These are phyloP conservation scores for Erythrobasidium yunnanense DNA, from an alignment of 768 basidiomycete genomes.

Conservation along the genomic window DNA sequence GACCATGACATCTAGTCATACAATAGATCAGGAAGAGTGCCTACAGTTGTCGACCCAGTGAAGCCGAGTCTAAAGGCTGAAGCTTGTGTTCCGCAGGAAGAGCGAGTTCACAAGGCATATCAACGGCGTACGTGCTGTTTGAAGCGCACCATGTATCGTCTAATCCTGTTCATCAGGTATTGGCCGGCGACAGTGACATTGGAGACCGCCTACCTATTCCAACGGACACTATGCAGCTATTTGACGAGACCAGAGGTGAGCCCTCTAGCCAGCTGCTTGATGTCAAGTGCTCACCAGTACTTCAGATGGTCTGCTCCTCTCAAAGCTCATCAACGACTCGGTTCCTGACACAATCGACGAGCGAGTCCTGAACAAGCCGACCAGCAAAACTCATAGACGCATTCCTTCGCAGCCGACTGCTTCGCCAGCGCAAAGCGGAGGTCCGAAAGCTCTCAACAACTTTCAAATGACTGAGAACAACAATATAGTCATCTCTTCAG, in stretches of 20 bases:
- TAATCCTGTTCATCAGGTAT: slow-evolving; percentile 53
- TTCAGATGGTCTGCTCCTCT: slow-evolving; percentile 88
- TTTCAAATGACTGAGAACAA: slow-evolving; percentile 99
- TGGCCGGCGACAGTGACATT: slow-evolving; percentile 81
- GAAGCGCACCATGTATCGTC: too few relatives aligned
- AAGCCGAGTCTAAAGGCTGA: neutral
- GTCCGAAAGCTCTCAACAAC: slow-evolving; percentile 57
- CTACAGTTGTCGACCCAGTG: neutral
- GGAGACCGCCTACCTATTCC: slow-evolving; percentile 76
- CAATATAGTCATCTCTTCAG: slow-evolving; percentile 96
- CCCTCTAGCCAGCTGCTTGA: neutral
- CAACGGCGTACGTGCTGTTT: slow-evolving; percentile 64
- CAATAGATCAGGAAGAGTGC: slow-evolving; percentile 52
- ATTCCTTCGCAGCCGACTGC: slow-evolving; percentile 32
- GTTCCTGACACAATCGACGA: slow-evolving; percentile 98
- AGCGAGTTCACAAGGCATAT: slow-evolving; percentile 97
- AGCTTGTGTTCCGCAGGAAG: slow-evolving; percentile 47
- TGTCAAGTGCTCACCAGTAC: too few relatives aligned
- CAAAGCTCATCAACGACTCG: slow-evolving; percentile 97
- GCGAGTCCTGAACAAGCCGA: slow-evolving; percentile 89
- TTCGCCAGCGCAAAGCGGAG: too few relatives aligned
- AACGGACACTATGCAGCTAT: slow-evolving; percentile 93
- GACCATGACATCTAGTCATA: slow-evolving; percentile 39
- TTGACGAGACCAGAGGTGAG: slow-evolving; percentile 73
- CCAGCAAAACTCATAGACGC: slow-evolving; percentile 47